Evolutionary conservation across 1,284 basidiomycete genomes (phyloP).

Genomic region (Agroathelia rolfsii): DNA sequence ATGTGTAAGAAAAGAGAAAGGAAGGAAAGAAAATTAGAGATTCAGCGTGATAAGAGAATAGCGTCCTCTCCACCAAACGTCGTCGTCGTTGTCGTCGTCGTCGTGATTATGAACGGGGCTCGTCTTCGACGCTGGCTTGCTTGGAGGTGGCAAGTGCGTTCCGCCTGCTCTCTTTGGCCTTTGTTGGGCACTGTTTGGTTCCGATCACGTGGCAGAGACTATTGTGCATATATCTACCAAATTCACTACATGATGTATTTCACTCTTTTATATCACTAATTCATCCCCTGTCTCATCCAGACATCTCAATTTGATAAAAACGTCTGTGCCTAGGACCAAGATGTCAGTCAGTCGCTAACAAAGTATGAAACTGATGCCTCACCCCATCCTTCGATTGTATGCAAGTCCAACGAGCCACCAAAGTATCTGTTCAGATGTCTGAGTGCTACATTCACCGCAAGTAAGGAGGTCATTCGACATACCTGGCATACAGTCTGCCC

Average conservation of each 20-base stretch:
- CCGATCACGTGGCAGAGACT: too few relatives aligned
- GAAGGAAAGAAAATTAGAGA: conserved; percentile 2
- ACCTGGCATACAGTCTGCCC: conserved; percentile 73
- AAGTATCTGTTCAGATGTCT: conserved; percentile 45
- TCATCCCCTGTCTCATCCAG: conserved; percentile 58
- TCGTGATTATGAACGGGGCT: too few relatives aligned
- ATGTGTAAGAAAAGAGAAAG: conserved; percentile 1
- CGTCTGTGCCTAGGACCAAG: conserved; percentile 50
- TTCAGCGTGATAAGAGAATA: too few relatives aligned
- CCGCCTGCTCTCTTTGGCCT: too few relatives aligned
- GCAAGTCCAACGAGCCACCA: conserved; percentile 67
- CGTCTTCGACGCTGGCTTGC: too few relatives aligned
- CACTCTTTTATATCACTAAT: conserved; percentile 17
- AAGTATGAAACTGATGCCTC: conserved; percentile 14
- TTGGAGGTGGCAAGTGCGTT: too few relatives aligned
- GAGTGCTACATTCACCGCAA: conserved; percentile 3
- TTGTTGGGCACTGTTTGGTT: too few relatives aligned
- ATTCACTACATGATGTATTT: too few relatives aligned
- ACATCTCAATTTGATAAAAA: conserved; percentile 65
- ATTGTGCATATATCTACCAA: too few relatives aligned
- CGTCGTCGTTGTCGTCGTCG: conserved; percentile 9
- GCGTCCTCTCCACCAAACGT: conserved; percentile 2
- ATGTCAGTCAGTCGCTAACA: conserved; percentile 1
- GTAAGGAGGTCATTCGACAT: conserved; percentile 13
- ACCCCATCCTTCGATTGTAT: conserved; percentile 78